phyloP scores from a whole-genome alignment of 441 rosid species.

The Kokia cookei region DNA sequence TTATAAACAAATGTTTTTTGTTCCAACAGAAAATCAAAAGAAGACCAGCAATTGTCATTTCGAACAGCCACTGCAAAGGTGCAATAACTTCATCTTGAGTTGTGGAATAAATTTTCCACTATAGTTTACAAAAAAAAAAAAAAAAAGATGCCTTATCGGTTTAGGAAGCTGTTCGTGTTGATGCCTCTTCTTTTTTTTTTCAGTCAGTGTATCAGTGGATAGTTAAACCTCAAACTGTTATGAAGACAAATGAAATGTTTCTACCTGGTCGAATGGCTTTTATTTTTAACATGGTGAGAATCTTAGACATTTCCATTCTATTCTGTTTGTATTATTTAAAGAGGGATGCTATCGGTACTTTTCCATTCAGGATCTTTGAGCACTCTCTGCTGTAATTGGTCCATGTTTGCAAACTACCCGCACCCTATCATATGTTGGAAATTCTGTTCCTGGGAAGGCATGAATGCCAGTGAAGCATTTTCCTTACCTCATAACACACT shows the following conservation, averaged over 20 bases:
- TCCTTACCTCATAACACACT: background rate
- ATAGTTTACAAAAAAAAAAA: background rate
- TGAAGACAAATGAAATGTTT: constrained; percentile 92
- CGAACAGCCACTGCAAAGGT: constrained; percentile 91
- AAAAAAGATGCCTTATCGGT: background rate
- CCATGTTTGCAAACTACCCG: background rate
- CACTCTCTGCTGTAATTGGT: background rate
- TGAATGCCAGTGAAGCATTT: background rate
- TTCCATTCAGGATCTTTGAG: background rate
- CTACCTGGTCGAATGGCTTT: constrained; percentile 96
- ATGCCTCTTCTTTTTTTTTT: constrained; percentile 9
- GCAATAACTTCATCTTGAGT: background rate
- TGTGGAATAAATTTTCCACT: background rate
- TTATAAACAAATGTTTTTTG: background rate
- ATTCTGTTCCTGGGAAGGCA: background rate
- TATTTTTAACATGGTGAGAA: constrained; percentile 73
- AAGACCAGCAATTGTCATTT: constrained; percentile 71
- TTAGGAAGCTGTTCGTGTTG: constrained; percentile 1
- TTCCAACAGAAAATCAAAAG: constrained; percentile 50
- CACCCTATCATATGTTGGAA: background rate
- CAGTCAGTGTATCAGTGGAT: constrained; percentile 92
- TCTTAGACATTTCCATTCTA: background rate
- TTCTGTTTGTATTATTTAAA: constrained; percentile 15
- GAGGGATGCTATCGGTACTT: background rate
- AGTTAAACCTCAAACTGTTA: constrained; percentile 75